Conservation (phyloP, 306 rosid genomes). For the Ormosia emarginata region DNA sequence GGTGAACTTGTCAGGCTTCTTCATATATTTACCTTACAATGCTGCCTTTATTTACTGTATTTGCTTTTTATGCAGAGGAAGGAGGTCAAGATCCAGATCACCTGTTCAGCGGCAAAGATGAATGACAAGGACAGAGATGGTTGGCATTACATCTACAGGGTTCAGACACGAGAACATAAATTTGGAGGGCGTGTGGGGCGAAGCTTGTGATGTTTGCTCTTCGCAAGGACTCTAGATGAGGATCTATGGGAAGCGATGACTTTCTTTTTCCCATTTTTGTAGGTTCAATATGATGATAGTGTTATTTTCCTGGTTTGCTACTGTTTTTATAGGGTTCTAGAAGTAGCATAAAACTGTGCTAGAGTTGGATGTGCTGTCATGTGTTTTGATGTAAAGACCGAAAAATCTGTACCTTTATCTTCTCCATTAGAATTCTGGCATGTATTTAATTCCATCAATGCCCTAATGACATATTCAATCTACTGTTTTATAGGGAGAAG, state of each 20-base stretch:
- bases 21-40: constrained; percentile 21
- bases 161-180: neutral
- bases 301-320: constrained; percentile 23
- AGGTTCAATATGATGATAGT: constrained; percentile 20
- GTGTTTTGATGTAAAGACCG: constrained; percentile 19
- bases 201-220: constrained; percentile 14
- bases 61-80: constrained; percentile 58
- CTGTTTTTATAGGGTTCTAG: neutral
- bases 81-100: constrained; percentile 86
- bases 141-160: neutral
- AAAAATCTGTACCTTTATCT: neutral
- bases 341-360: neutral
- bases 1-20: constrained; percentile 61
- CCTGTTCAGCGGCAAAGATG: constrained; percentile 77
- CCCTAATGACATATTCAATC: neutral
- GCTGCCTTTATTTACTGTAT: constrained; percentile 23
- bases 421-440: neutral
- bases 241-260: neutral
- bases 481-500: constrained; percentile 1
- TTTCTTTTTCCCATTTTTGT: constrained; percentile 24
- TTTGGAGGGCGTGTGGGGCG: neutral
- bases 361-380: constrained; percentile 31
- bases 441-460: neutral
- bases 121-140: constrained; percentile 7
- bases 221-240: constrained; percentile 1